These are phyloP conservation scores for Podaxis sp. DNA, from an alignment of 768 basidiomycete species.

Conservation along the genomic window DNA sequence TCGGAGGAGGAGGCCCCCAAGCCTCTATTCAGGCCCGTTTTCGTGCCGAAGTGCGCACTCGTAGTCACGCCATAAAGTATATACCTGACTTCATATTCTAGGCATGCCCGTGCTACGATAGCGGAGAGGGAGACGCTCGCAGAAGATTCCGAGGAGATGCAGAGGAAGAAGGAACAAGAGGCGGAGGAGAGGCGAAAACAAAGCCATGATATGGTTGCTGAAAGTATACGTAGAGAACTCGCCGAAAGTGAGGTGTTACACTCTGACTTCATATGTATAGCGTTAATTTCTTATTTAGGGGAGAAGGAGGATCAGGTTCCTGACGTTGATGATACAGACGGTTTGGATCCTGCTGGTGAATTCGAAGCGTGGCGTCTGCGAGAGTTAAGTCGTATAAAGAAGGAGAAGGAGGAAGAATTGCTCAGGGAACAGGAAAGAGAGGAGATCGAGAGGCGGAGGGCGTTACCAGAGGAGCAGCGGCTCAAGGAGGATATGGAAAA, in stretches of 20 bases:
- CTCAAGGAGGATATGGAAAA: conserved; percentile 88
- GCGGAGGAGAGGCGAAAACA: conserved; percentile 82
- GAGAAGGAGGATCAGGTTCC: conserved; percentile 81
- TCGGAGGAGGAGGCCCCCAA: conserved; percentile 77
- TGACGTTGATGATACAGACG: conserved; percentile 95
- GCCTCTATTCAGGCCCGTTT: conserved; percentile 84
- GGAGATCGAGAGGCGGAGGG: conserved; percentile 87
- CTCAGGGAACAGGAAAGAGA: conserved; percentile 80
- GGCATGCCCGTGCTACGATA: conserved; percentile 74
- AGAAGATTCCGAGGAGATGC: conserved; percentile 72
- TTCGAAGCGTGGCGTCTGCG: conserved; percentile 96
- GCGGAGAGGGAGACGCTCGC: conserved; percentile 62
- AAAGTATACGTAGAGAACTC: conserved; percentile 88
- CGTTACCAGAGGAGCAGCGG: conserved; percentile 90
- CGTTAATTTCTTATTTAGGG: conserved; percentile 42
- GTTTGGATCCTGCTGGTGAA: conserved; percentile 80
- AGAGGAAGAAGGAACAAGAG: conserved; percentile 66
- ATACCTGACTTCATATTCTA: conserved; percentile 23
- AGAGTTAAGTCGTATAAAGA: conserved; percentile 89
- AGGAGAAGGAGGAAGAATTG: conserved; percentile 87
- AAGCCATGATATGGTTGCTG: conserved; percentile 89
- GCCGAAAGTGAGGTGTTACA: conserved; percentile 71
- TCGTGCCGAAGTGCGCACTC: conserved; percentile 76
- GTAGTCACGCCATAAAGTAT: neutral
- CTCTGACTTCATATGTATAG: neutral